A percentile compares a stretch with the other conserved stretches of the same genome.
Conservation (phyloP, 805 yeast species). For the Teunomyces lycoperdinae region DNA sequence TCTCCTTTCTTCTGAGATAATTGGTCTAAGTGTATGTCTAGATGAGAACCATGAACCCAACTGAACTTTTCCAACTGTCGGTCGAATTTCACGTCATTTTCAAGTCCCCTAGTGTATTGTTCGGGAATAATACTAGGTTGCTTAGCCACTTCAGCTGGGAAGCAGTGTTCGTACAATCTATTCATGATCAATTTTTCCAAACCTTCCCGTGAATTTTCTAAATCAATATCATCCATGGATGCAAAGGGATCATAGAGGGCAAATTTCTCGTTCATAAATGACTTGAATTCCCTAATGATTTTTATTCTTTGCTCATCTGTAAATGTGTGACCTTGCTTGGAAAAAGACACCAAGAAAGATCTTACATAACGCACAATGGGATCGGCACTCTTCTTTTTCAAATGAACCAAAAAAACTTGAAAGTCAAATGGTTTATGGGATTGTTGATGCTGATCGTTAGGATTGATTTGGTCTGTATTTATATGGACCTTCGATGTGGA, state of each 20-base stretch:
- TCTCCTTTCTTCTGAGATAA: conserved; percentile 29
- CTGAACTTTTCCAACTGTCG: conserved; percentile 58
- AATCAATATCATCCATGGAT: conserved; percentile 50
- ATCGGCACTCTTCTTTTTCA: conserved; percentile 75
- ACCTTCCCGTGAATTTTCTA: conserved; percentile 82
- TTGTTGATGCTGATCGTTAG: conserved; percentile 37
- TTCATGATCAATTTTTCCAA: conserved; percentile 92
- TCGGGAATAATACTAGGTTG: conserved; percentile 29
- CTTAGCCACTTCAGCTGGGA: conserved; percentile 67
- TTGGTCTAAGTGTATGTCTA: conserved; percentile 60
- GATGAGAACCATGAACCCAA: conserved; percentile 72
- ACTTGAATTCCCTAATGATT: conserved; percentile 72
- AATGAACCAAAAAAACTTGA: conserved; percentile 69
- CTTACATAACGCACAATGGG: conserved; percentile 84
- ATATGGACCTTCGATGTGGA: not conserved
- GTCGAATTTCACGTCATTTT: conserved; percentile 52
- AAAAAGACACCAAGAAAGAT: conserved; percentile 78
- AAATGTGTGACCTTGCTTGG: conserved; percentile 57
- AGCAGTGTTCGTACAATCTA: conserved; percentile 71
- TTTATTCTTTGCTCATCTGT: conserved; percentile 75
- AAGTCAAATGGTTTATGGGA: conserved; percentile 69
- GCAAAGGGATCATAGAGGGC: conserved; percentile 68
- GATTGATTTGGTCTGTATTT: conserved; percentile 11
- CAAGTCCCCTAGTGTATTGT: conserved; percentile 55
- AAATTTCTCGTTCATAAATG: conserved; percentile 66